Evolutionary conservation across 345 rosid species (phyloP), one percentile per base, ranked within the genome.

Genomic region (Brassica nigra): DNA sequence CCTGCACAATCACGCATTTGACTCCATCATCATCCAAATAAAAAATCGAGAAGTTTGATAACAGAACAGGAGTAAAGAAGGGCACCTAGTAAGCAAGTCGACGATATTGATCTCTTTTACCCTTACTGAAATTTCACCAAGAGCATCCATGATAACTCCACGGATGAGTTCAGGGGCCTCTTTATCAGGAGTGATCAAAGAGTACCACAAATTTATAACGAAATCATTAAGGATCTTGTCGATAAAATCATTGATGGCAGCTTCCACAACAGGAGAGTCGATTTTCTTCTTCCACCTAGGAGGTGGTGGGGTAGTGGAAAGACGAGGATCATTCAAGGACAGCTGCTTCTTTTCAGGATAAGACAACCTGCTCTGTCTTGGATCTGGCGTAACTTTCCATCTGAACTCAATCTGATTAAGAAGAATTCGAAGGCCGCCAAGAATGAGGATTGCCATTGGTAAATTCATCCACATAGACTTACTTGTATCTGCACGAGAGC

Each of bases 401-500:
- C 83, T 85, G 83, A 96, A 87, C 71, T 96, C 97, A 76, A 96
- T 92, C 82, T 88, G 87, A 61, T 79, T 89, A 71, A 62, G 74
- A 47, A 93, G 57, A 69, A 93, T 77, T 29, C 97, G 84, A 20
- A 90, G 6, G 8, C 75, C 84, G 4, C 86, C 82, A 61, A 86
- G 89, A 64, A 86, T 54, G 34, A 92, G 88, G 52, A 92, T 76
- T n/a, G 97, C 91, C 73, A 93, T 83, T 8, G 99, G 99, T 29
- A 92, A 78, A 86, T 96, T 96, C 90, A 90, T 86, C 98, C 89
- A 90, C 99, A 93, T 90, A 36, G 95, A 92, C 42, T 90, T 85
- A 82, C 99, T 93, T 16, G 97, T 89, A 89, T 93, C 99, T 93
- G 90, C 54, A 80, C 39, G 3, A 30, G 39, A 39, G 10, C 44